A percentile compares a stretch with the other conserved stretches of the same genome.
These are phyloP conservation scores for Xylaria flabelliformis DNA, from an alignment of 495 filamentous ascomycete genomes.

Conservation along the genomic window DNA sequence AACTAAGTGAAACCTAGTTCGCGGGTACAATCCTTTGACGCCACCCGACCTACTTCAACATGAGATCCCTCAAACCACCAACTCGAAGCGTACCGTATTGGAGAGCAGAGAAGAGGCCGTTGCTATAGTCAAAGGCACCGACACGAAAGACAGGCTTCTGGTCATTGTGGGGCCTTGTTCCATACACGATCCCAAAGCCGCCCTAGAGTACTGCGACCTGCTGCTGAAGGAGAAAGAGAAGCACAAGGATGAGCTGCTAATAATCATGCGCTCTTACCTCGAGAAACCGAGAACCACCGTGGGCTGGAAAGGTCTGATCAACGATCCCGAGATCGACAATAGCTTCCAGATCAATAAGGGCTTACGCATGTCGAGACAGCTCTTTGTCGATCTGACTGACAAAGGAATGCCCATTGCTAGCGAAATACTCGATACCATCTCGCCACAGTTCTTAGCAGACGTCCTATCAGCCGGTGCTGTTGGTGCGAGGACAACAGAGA, in stretches of 20 bases:
- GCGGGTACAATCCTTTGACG: constrained; percentile 90
- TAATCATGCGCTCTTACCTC: constrained; percentile 97
- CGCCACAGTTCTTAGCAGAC: constrained; percentile 97
- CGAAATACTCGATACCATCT: constrained; percentile 99
- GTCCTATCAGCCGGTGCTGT: constrained; percentile 89
- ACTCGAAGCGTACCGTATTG: constrained; percentile 81
- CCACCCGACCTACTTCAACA: constrained; percentile 94
- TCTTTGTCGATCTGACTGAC: constrained; percentile 93
- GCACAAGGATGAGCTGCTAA: constrained; percentile 85
- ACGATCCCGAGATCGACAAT: constrained; percentile 98
- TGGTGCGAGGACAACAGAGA: constrained; percentile 94
- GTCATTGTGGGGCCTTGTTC: constrained; percentile 97
- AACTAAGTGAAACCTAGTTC: constrained; percentile 60
- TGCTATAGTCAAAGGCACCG: constrained; percentile 78
- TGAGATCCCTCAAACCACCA: constrained; percentile 82
- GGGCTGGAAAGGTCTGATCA: constrained; percentile 99
- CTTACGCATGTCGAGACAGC: constrained; percentile 80
- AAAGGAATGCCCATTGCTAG: constrained; percentile 98
- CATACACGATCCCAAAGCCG: constrained; percentile 93
- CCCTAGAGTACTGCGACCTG: constrained; percentile 90
- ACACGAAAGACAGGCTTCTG: constrained; percentile 77
- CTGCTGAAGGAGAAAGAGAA: constrained; percentile 85
- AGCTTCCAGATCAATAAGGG: constrained; percentile 99
- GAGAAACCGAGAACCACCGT: constrained; percentile 99
- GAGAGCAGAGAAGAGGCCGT: constrained; percentile 81